Evolutionary conservation across 208 protist species (phyloP), one percentile per base, ranked within the genome.

Genomic region (Naegleria fowleri): DNA sequence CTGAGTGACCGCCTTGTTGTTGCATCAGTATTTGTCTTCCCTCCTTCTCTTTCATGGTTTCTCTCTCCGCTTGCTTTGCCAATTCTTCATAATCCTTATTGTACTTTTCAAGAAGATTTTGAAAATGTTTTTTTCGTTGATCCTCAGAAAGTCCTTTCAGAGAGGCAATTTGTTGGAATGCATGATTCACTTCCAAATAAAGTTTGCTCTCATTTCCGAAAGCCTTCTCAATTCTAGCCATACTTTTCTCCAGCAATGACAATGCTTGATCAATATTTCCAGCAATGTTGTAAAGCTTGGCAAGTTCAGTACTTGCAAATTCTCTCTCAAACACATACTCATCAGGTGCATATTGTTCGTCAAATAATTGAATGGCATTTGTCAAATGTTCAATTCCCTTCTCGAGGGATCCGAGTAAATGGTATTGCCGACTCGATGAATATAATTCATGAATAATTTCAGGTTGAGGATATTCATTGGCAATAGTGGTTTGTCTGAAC

Each of bases 301-400:
- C 67, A 11, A 79, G n/a, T 79, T 79, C 67, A 36, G 16, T 79
- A 5, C 6, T 36, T 11, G 67, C 29, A 79, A 79, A 79, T 79
- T 79, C 67, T 79, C 67, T 79, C n/a, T 79, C 67, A 33, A 79
- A 79, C n/a, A 79, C 2, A 79, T 79, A 79, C 6, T 79, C 67
- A 36, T 79, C n/a, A 5, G 25, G 25, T 36, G 5, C 19, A 36
- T 79, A n/a, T 79, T 79, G 67, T 79, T 79, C 25, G 43, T 48
- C 43, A 33, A 79, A 79, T 36, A 79, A n/a, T 36, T n/a, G 19
- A 11, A 79, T 36, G 19, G 67, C 67, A 36, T 79, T 79, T 36
- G 5, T 25, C 25, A 79, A 33, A 36, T 79, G 67, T 33, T 79
- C 25, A 36, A 79, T 79, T 36, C 67, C 29, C 9, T 25, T 36